phyloP scores from a whole-genome alignment of 345 rosid genomes.

The Barbarea vulgaris region DNA sequence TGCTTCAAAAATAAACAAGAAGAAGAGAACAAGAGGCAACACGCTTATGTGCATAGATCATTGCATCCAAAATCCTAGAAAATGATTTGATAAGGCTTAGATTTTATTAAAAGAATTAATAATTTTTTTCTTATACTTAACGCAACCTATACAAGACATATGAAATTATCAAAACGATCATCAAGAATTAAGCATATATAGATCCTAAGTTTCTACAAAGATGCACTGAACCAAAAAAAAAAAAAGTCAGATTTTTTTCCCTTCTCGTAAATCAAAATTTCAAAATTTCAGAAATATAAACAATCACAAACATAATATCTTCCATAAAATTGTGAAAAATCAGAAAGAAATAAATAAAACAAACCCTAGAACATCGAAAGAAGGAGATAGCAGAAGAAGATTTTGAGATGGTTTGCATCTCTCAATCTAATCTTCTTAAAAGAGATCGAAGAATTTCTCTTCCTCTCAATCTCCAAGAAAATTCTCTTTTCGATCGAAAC shows the following conservation, averaged over 20 bases:
- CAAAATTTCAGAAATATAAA: neutral
- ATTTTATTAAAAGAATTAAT: neutral
- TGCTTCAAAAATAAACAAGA: slow-evolving; percentile 1
- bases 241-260: neutral
- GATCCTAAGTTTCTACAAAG: neutral
- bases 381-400: slow-evolving; percentile 78
- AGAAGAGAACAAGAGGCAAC: neutral
- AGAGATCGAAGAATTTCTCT: neutral
- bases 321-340: neutral
- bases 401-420: slow-evolving; percentile 68
- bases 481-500: neutral
- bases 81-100: neutral
- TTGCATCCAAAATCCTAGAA: neutral
- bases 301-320: neutral
- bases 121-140: neutral
- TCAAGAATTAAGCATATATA: neutral
- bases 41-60: neutral
- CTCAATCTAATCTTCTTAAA: neutral
- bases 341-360: slow-evolving; percentile 13
- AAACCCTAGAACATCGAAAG: slow-evolving; percentile 66
- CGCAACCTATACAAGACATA: neutral
- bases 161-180: neutral
- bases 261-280: neutral
- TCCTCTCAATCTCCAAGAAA: neutral
- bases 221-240: neutral